These are phyloP conservation scores for Chaetomiaceae sp. DNA, from an alignment of 2,329 filamentous ascomycete genomes.

Conservation along the genomic window DNA sequence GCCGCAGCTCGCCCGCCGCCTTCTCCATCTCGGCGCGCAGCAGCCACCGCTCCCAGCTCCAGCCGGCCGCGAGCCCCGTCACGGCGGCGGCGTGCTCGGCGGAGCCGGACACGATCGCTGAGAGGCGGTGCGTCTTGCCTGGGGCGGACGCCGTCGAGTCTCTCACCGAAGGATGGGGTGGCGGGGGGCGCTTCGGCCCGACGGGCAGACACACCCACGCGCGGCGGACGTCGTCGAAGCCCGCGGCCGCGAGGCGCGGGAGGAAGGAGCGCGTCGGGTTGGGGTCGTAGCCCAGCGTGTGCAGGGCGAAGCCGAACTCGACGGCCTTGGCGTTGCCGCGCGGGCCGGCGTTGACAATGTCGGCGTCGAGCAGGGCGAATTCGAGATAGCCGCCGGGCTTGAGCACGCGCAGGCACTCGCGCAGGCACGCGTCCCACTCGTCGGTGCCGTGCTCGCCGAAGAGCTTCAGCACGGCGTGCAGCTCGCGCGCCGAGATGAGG, in stretches of 20 bases:
- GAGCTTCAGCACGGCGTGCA: slow-evolving; percentile 78
- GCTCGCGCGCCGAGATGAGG: slow-evolving; percentile 79
- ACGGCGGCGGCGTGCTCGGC: slow-evolving; percentile 67
- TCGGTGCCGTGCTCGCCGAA: slow-evolving; percentile 62
- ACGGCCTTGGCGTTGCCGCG: slow-evolving; percentile 75
- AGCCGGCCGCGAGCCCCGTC: slow-evolving; percentile 75
- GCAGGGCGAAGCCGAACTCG: slow-evolving; percentile 86
- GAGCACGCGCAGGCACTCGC: slow-evolving; percentile 82
- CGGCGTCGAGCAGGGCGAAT: slow-evolving; percentile 82
- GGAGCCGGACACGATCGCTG: slow-evolving; percentile 60
- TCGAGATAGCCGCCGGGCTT: slow-evolving; percentile 92
- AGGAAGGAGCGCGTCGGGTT: slow-evolving; percentile 77
- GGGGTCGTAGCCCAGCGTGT: slow-evolving; percentile 84
- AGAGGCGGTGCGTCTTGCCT: slow-evolving; percentile 45
- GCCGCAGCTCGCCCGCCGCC: slow-evolving; percentile 57
- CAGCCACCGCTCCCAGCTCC: slow-evolving; percentile 96
- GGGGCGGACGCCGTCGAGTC: slow-evolving; percentile 29
- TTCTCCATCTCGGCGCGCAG: slow-evolving; percentile 81
- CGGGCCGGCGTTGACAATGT: slow-evolving; percentile 78
- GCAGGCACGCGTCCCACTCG: slow-evolving; percentile 80
- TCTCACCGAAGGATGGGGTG: slow-evolving; percentile 13
- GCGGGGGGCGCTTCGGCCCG: slow-evolving; percentile 43
- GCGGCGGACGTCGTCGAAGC: slow-evolving; percentile 75
- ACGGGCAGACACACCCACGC: slow-evolving; percentile 88
- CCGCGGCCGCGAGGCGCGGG: slow-evolving; percentile 62